phyloP scores from a whole-genome alignment of 2,329 filamentous ascomycete genomes.

The Davidsoniella virescens region DNA sequence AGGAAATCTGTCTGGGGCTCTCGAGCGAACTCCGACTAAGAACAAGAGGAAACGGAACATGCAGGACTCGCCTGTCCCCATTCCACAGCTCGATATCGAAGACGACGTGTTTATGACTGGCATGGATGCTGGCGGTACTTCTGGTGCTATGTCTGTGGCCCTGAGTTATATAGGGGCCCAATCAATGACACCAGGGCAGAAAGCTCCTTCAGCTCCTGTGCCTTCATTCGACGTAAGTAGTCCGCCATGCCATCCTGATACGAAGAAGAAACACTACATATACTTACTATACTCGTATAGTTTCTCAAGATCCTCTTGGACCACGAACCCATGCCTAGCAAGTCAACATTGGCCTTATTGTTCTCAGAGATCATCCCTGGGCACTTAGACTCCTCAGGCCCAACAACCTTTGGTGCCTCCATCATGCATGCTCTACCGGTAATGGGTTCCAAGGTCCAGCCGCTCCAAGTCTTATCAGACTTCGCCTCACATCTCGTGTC shows the following conservation, averaged over 20 bases:
- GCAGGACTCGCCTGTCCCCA: constrained; percentile 42
- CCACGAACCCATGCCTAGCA: constrained; percentile 28
- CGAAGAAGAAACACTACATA: too few species aligned
- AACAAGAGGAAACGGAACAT: constrained; percentile 53
- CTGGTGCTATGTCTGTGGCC: neutral
- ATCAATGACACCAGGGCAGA: too few species aligned
- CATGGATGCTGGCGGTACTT: neutral
- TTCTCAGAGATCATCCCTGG: constrained; percentile 39
- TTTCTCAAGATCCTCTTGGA: constrained; percentile 48
- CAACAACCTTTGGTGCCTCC: constrained; percentile 42
- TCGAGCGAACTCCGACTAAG: constrained; percentile 41
- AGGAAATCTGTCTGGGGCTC: neutral
- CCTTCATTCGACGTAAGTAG: constrained; percentile 10
- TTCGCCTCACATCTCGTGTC: constrained; percentile 48
- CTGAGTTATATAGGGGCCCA: neutral
- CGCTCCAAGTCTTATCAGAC: constrained; percentile 41
- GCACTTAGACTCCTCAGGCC: constrained; percentile 23
- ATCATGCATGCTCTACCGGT: constrained; percentile 51
- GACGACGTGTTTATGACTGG: neutral
- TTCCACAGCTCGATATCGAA: constrained; percentile 40
- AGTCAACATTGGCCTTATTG: neutral
- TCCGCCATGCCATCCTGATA: neutral
- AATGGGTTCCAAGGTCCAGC: constrained; percentile 33
- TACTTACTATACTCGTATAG: constrained; percentile 19
- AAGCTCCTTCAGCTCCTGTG: neutral